A percentile compares a stretch with the other conserved stretches of the same genome.
Evolutionary conservation across 2,329 filamentous ascomycete species (phyloP).

Genomic region (Teratosphaeria destructans): DNA sequence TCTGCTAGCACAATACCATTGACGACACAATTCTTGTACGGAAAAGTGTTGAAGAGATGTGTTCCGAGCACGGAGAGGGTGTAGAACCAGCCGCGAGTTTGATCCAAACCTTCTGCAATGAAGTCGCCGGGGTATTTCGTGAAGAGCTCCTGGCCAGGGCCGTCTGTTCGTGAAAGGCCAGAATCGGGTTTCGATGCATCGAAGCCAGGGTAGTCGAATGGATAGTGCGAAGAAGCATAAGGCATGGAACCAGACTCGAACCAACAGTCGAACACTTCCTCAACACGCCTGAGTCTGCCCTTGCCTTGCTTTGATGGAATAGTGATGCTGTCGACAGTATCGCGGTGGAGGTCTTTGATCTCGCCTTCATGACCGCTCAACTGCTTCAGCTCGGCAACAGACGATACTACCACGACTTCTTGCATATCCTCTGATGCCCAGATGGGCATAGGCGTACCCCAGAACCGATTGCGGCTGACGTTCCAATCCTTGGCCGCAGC

Average conservation of each 20-base stretch:
- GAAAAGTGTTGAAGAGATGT: conserved; percentile 71
- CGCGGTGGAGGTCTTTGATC: conserved; percentile 76
- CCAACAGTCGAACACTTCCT: conserved; percentile 95
- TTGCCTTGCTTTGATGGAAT: conserved; percentile 86
- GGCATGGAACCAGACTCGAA: conserved; percentile 96
- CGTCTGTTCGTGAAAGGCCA: conserved; percentile 17
- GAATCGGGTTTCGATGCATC: conserved; percentile 20
- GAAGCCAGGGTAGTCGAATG: conserved; percentile 71
- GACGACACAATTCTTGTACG: conserved; percentile 93
- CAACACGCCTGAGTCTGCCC: conserved; percentile 66
- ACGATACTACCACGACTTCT: conserved; percentile 78
- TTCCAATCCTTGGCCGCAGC: conserved; percentile 89
- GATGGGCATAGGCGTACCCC: conserved; percentile 84
- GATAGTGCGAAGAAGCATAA: conserved; percentile 82
- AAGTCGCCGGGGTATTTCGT: conserved; percentile 83
- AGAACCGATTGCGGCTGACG: conserved; percentile 85
- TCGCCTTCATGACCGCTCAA: conserved; percentile 80
- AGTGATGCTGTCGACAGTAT: conserved; percentile 88
- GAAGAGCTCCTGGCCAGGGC: conserved; percentile 49
- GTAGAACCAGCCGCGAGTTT: conserved; percentile 96
- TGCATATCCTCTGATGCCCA: conserved; percentile 87
- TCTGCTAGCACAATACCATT: conserved; percentile 90
- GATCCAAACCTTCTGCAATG: conserved; percentile 85
- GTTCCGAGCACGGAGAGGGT: conserved; percentile 81
- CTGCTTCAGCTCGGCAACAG: conserved; percentile 70